A percentile compares a stretch with the other conserved stretches of the same genome.
phyloP scores from a whole-genome alignment of 202 grass and related monocot species.

The Eragrostis tef region DNA sequence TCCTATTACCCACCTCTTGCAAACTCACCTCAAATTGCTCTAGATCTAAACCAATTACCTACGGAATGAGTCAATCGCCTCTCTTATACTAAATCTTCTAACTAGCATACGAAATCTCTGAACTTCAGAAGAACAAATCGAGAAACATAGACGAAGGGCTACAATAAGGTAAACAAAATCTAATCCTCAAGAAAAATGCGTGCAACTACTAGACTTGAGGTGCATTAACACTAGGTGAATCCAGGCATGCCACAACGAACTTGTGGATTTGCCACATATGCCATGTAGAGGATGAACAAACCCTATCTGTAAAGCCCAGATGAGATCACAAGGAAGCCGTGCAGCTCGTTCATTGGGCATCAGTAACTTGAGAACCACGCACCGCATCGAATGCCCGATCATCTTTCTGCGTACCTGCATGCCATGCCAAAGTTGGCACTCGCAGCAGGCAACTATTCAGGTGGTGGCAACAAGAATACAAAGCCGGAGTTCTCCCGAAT shows the following conservation, averaged over 20 bases:
- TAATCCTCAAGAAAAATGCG: background rate
- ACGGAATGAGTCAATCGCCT: slow-evolving; percentile 27
- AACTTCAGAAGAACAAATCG: slow-evolving; percentile 25
- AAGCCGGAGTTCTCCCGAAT: slow-evolving; percentile 93
- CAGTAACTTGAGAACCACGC: slow-evolving; percentile 6
- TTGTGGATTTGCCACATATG: slow-evolving; percentile 18
- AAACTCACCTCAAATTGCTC: slow-evolving; percentile 41
- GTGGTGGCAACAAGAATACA: slow-evolving; percentile 80
- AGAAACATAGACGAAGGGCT: background rate
- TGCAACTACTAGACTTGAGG: slow-evolving; percentile 28
- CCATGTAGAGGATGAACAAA: slow-evolving; percentile 26
- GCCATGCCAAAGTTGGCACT: slow-evolving; percentile 13
- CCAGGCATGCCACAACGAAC: slow-evolving; percentile 28
- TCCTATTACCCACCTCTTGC: slow-evolving; percentile 38
- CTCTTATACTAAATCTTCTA: slow-evolving; percentile 48
- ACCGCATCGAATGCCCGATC: slow-evolving; percentile 9
- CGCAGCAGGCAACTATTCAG: slow-evolving; percentile 54
- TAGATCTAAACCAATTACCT: slow-evolving; percentile 49
- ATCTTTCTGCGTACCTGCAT: slow-evolving; percentile 27
- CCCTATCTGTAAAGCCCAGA: slow-evolving; percentile 25
- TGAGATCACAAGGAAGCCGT: slow-evolving; percentile 20
- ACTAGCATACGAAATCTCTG: slow-evolving; percentile 35
- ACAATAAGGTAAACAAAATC: slow-evolving; percentile 4
- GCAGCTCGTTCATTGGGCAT: slow-evolving; percentile 22
- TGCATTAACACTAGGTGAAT: slow-evolving; percentile 35